These are phyloP conservation scores for Solanum sparsipilum DNA, from an alignment of 257 asterid species.

Conservation along the genomic window DNA sequence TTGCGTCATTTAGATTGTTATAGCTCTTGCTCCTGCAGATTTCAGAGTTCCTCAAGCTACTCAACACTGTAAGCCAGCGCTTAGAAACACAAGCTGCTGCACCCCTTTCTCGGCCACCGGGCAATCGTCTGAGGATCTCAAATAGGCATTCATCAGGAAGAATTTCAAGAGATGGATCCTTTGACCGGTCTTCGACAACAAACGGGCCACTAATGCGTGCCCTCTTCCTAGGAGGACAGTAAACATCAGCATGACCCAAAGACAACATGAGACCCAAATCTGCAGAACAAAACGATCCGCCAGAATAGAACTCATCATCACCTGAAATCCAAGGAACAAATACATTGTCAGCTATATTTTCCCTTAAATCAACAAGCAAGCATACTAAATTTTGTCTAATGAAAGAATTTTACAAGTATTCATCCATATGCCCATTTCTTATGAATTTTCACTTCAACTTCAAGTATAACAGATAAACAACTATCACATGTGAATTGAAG, in stretches of 20 bases:
- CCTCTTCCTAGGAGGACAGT: constrained; percentile 68
- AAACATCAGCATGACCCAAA: constrained; percentile 51
- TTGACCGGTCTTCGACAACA: constrained; percentile 13
- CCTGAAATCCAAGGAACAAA: constrained; percentile 30
- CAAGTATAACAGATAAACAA: background rate
- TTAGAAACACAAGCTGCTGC: constrained; percentile 77
- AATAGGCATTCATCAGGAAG: constrained; percentile 88
- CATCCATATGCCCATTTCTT: background rate
- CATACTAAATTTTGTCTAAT: background rate
- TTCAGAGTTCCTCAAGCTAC: constrained; percentile 53
- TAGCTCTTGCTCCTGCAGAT: constrained; percentile 28
- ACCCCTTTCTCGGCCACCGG: constrained; percentile 65
- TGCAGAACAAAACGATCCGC: constrained; percentile 34
- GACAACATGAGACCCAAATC: constrained; percentile 55
- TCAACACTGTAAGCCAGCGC: constrained; percentile 68
- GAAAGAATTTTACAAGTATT: too few species aligned
- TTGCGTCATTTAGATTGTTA: background rate
- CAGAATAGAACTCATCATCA: constrained; percentile 50
- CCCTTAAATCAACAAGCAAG: background rate
- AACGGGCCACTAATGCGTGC: constrained; percentile 46
- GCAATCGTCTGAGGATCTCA: constrained; percentile 69
- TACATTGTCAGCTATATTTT: background rate
- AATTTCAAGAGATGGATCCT: constrained; percentile 48
- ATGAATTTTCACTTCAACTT: background rate
- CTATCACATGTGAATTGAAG: background rate